Conservation (phyloP, 345 rosid genomes). For the Linum tenue region DNA sequence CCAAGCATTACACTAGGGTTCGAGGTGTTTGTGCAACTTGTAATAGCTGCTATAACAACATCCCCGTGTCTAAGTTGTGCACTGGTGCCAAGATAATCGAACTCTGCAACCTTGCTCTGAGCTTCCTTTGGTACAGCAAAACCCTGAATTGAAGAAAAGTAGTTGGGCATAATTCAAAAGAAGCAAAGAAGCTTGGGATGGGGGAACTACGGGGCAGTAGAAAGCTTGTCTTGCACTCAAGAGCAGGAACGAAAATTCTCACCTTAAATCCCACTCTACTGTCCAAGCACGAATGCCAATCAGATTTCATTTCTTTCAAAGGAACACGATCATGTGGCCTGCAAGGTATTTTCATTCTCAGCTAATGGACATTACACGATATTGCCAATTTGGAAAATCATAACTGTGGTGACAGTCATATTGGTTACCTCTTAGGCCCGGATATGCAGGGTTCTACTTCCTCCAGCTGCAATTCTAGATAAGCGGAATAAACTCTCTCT, state of each 20-base stretch:
- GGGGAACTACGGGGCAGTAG: not conserved
- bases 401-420: not conserved
- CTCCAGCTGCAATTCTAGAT: conserved; percentile 60
- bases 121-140: conserved; percentile 76
- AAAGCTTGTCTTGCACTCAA: not conserved
- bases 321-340: conserved; percentile 95
- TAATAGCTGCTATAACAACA: conserved; percentile 93
- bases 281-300: conserved; percentile 85
- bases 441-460: conserved; percentile 82
- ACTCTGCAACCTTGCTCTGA: conserved; percentile 59
- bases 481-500: conserved; percentile 56
- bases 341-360: conserved; percentile 12
- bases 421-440: conserved; percentile 66
- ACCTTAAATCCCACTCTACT: conserved; percentile 89
- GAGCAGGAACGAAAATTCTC: conserved; percentile 14
- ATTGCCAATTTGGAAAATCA: not conserved
- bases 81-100: conserved; percentile 50
- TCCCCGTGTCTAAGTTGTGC: conserved; percentile 75
- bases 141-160: conserved; percentile 39
- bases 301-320: conserved; percentile 82
- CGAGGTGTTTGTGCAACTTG: conserved; percentile 96
- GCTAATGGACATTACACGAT: not conserved
- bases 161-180: not conserved
- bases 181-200: not conserved
- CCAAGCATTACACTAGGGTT: conserved; percentile 98